Conservation (phyloP, 345 rosid genomes). For the Atalantia buxifolia region DNA sequence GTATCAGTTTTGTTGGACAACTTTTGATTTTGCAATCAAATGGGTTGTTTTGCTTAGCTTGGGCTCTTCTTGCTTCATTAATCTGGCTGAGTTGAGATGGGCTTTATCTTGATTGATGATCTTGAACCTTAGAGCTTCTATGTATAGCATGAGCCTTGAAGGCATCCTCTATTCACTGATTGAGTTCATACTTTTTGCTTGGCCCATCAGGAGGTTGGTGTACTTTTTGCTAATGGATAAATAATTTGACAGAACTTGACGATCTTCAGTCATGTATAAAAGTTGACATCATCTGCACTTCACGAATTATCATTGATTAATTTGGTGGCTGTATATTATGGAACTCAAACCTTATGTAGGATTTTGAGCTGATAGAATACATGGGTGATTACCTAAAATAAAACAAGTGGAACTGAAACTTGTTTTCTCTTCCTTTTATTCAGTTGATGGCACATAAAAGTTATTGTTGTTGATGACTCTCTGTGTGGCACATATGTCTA, state of each 20-base stretch:
- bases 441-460: neutral
- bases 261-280: neutral
- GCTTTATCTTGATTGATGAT: neutral
- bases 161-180: neutral
- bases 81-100: neutral
- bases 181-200: neutral
- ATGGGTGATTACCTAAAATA: neutral
- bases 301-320: neutral
- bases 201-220: neutral
- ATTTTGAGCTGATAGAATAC: neutral
- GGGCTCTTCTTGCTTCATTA: neutral
- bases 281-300: constrained; percentile 2
- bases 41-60: neutral
- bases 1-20: neutral
- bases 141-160: neutral
- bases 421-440: neutral
- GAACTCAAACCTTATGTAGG: neutral
- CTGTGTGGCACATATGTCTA: neutral
- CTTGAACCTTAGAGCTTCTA: neutral
- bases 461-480: neutral
- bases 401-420: neutral
- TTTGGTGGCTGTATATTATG: neutral
- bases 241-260: neutral
- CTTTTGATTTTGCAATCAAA: neutral
- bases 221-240: neutral